Percentiles rank a stretch among this genome's conserved stretches.
Evolutionary conservation across 495 filamentous ascomycete species (phyloP).

Genomic region (Cercophora samala): DNA sequence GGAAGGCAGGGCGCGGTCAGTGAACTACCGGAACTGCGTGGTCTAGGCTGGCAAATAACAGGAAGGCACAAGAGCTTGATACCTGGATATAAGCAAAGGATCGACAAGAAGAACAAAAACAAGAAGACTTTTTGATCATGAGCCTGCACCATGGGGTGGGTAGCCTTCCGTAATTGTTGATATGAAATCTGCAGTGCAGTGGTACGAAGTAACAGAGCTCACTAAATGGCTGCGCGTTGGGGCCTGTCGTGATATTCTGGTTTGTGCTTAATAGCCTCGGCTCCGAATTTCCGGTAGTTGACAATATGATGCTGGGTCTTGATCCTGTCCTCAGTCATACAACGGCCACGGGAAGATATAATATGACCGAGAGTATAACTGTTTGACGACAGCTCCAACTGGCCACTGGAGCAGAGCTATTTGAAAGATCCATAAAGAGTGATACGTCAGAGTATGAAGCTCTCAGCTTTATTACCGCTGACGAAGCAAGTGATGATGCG

Average conservation of each 20-base stretch:
- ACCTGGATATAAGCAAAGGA: neutral
- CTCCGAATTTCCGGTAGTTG: slow-evolving; percentile 20
- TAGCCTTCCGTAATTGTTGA: neutral
- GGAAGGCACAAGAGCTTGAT: neutral
- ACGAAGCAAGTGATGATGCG: neutral
- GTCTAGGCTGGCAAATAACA: neutral
- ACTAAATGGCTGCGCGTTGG: neutral
- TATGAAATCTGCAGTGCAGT: neutral
- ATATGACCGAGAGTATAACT: neutral
- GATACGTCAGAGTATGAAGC: neutral
- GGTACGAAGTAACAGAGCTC: neutral
- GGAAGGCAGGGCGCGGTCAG: slow-evolving; percentile 1
- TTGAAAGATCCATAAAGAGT: neutral
- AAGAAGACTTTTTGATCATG: neutral
- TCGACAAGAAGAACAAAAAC: neutral
- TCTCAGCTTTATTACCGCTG: neutral
- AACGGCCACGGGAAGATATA: neutral
- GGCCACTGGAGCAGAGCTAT: neutral
- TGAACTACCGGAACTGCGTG: slow-evolving; percentile 4
- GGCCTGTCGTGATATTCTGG: neutral
- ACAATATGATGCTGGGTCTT: neutral
- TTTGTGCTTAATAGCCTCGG: slow-evolving; percentile 12
- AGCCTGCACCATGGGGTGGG: neutral
- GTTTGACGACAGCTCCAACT: neutral
- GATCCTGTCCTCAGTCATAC: neutral